Conservation (phyloP, 1,284 basidiomycete species). For the Cutaneotrichosporon cavernicola region DNA sequence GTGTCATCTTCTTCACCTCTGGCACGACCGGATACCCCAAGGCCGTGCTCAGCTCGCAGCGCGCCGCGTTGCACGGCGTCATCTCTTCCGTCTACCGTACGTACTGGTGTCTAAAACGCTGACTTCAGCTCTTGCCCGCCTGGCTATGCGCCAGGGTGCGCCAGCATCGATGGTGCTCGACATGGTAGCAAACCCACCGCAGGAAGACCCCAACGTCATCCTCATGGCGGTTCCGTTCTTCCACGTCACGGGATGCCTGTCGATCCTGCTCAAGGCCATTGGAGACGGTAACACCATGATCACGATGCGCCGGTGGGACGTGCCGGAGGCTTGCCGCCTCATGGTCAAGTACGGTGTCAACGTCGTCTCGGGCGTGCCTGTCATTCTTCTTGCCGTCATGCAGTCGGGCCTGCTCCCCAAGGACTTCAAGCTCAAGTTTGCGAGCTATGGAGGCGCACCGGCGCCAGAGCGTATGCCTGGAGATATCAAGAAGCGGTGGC, state of each 20-base stretch:
- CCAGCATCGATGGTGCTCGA: not conserved
- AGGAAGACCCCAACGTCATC: slow-evolving; percentile 5
- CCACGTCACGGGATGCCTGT: slow-evolving; percentile 48
- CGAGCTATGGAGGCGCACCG: slow-evolving; percentile 49
- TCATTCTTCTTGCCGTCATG: slow-evolving; percentile 40
- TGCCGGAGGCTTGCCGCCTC: slow-evolving; percentile 34
- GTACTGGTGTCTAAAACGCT: slow-evolving; percentile 31
- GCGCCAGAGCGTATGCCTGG: slow-evolving; percentile 37
- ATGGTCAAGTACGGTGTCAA: slow-evolving; percentile 38
- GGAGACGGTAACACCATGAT: slow-evolving; percentile 47
- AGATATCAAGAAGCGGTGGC: slow-evolving; percentile 41
- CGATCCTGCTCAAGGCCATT: slow-evolving; percentile 44
- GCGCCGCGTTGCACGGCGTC: slow-evolving; percentile 13
- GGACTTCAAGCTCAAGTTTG: slow-evolving; percentile 33
- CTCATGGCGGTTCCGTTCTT: slow-evolving; percentile 47
- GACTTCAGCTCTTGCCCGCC: slow-evolving; percentile 25
- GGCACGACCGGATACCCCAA: slow-evolving; percentile 33
- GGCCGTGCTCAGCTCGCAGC: slow-evolving; percentile 46
- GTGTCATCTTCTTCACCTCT: slow-evolving; percentile 46
- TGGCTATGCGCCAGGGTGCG: slow-evolving; percentile 15
- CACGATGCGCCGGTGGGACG: slow-evolving; percentile 39
- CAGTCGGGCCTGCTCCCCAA: slow-evolving; percentile 36
- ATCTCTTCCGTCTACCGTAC: slow-evolving; percentile 4
- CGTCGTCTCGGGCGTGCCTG: slow-evolving; percentile 46
- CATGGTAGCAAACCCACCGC: slow-evolving; percentile 2